phyloP scores from a whole-genome alignment of 1,284 basidiomycete species.

The Fereydounia khargensis region DNA sequence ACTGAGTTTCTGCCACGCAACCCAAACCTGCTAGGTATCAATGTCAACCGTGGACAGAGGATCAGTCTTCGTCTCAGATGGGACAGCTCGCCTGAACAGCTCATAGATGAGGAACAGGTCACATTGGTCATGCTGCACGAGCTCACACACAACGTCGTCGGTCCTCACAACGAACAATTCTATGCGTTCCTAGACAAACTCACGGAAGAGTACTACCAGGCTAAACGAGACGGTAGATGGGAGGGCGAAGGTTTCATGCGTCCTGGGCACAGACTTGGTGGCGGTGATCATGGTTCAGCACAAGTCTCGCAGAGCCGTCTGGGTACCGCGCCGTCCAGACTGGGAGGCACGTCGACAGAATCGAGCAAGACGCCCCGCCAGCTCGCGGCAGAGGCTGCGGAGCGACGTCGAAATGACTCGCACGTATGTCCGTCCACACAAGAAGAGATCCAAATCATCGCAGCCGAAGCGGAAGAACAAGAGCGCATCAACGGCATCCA shows the following conservation, averaged over 20 bases:
- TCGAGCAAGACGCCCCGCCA: neutral
- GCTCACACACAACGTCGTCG: constrained; percentile 37
- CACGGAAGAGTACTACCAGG: constrained; percentile 19
- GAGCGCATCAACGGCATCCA: constrained; percentile 7
- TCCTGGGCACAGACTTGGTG: constrained; percentile 11
- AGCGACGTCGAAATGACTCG: too few species aligned
- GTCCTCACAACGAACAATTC: constrained; percentile 36
- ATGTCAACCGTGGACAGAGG: constrained; percentile 32
- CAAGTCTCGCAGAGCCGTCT: neutral
- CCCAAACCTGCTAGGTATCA: constrained; percentile 27
- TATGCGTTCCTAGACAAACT: constrained; percentile 20
- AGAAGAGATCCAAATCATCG: too few species aligned
- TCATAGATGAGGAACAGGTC: constrained; percentile 13
- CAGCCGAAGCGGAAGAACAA: constrained; percentile 4
- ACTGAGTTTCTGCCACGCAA: constrained; percentile 24
- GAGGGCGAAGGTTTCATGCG: constrained; percentile 26
- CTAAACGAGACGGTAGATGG: constrained; percentile 9
- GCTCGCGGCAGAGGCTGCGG: constrained; percentile 6
- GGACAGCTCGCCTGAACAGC: neutral
- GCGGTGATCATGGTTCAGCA: neutral
- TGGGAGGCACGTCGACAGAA: neutral
- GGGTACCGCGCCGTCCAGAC: neutral
- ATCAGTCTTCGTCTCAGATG: constrained; percentile 30
- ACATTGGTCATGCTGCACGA: constrained; percentile 36
- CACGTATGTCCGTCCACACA: too few species aligned